These are phyloP conservation scores for Venturia oleaginea DNA, from an alignment of 2,329 filamentous ascomycete genomes.

Conservation along the genomic window DNA sequence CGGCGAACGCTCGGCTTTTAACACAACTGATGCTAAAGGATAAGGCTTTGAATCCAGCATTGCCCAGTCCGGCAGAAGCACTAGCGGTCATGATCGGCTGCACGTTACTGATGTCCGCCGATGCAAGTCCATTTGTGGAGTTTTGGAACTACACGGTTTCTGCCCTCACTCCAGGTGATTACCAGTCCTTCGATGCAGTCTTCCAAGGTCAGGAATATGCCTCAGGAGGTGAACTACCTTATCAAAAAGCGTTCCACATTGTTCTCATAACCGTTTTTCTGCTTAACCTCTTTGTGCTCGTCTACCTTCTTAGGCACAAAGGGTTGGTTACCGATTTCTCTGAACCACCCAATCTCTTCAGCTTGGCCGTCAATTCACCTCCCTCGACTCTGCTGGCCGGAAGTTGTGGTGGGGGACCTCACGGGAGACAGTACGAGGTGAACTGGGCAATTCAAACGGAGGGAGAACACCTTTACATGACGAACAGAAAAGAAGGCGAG, in stretches of 20 bases:
- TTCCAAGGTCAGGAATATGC: slow-evolving; percentile 61
- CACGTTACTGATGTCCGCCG: slow-evolving; percentile 53
- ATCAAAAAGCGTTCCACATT: slow-evolving; percentile 59
- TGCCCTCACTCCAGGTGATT: slow-evolving; percentile 36
- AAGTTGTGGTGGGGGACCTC: slow-evolving; percentile 47
- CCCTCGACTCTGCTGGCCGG: slow-evolving; percentile 43
- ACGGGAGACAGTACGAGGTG: slow-evolving; percentile 39
- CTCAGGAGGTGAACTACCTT: slow-evolving; percentile 50
- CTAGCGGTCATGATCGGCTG: slow-evolving; percentile 61
- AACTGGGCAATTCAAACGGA: slow-evolving; percentile 38
- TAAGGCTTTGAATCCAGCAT: slow-evolving; percentile 35
- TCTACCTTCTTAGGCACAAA: slow-evolving; percentile 50
- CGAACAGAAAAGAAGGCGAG: slow-evolving; percentile 4
- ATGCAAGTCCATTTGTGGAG: slow-evolving; percentile 52
- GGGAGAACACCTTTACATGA: slow-evolving; percentile 45
- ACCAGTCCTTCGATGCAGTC: slow-evolving; percentile 54
- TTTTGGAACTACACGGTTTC: slow-evolving; percentile 31
- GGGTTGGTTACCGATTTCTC: slow-evolving; percentile 69
- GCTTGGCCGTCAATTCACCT: slow-evolving; percentile 59
- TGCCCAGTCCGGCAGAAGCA: slow-evolving; percentile 65
- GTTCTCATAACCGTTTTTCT: slow-evolving; percentile 57
- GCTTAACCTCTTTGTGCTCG: slow-evolving; percentile 56
- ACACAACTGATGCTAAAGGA: slow-evolving; percentile 34
- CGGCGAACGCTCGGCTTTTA: slow-evolving; percentile 35
- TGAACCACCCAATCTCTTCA: slow-evolving; percentile 67